Percentiles rank a stretch among this genome's conserved stretches.
Conservation (phyloP, 139 green algal species). For the Tetraselmis chui region DNA sequence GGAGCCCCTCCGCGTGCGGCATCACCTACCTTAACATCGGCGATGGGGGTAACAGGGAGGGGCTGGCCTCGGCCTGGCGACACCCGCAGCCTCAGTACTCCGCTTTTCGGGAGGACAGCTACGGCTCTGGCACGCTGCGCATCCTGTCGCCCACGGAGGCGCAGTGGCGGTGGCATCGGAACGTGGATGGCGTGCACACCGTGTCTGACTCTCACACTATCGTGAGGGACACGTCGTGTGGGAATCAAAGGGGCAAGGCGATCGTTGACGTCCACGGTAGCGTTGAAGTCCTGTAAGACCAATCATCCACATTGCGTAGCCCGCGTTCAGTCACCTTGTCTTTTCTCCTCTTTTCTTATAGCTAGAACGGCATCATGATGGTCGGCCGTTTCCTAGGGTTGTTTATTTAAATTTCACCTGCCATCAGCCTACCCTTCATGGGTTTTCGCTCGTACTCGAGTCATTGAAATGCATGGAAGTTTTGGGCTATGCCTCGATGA, state of each 20-base stretch:
- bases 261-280: too few relatives aligned
- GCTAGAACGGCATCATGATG: too few relatives aligned
- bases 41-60: conserved; percentile 29
- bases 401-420: too few relatives aligned
- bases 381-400: too few relatives aligned
- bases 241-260: neutral
- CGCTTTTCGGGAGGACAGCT: neutral
- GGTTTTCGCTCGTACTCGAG: too few relatives aligned
- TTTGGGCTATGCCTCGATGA: too few relatives aligned
- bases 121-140: neutral
- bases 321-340: too few relatives aligned
- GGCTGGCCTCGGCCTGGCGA: neutral
- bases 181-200: conserved; percentile 4
- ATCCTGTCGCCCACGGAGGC: conserved; percentile 4
- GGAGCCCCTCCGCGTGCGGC: conserved; percentile 7
- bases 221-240: neutral
- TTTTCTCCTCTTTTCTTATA: too few relatives aligned
- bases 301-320: too few relatives aligned
- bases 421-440: too few relatives aligned
- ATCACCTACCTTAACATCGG: conserved; percentile 21
- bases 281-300: too few relatives aligned
- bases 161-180: conserved; percentile 21
- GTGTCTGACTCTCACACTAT: neutral
- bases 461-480: too few relatives aligned
- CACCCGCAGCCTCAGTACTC: neutral